phyloP scores from a whole-genome alignment of 805 yeast species.

The Saturnispora bothae region DNA sequence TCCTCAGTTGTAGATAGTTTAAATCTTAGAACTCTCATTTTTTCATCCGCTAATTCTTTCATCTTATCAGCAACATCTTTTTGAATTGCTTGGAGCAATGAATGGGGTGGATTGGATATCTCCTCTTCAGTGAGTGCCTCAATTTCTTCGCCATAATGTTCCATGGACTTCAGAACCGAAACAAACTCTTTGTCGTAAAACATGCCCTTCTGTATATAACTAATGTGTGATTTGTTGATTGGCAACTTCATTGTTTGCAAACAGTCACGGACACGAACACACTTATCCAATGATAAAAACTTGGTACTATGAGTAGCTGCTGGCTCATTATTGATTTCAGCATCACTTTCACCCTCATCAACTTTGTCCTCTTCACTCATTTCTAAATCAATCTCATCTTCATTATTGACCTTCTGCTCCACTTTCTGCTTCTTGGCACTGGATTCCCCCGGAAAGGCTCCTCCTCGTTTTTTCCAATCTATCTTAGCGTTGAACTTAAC shows the following conservation, averaged over 20 bases:
- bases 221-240: constrained; percentile 2
- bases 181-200: constrained; percentile 4
- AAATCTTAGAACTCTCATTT: not conserved
- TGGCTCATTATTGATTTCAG: not conserved
- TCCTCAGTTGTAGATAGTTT: not conserved
- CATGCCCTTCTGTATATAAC: not conserved
- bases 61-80: not conserved
- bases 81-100: not conserved
- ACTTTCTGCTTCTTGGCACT: constrained; percentile 14
- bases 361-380: not conserved
- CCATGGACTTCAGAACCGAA: constrained; percentile 45
- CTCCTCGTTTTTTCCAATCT: constrained; percentile 11
- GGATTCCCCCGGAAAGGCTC: constrained; percentile 10
- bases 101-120: not conserved
- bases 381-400: constrained; percentile 13
- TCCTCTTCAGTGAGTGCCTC: not conserved
- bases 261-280: constrained; percentile 53
- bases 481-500: constrained; percentile 49
- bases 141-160: constrained; percentile 51
- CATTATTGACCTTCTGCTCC: constrained; percentile 10
- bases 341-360: not conserved
- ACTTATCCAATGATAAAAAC: constrained; percentile 80
- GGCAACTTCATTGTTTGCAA: constrained; percentile 40
- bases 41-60: not conserved
- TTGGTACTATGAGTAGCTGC: constrained; percentile 14